Conservation (phyloP, 1,139 yeast species). For the Protomyces pachydermus region DNA sequence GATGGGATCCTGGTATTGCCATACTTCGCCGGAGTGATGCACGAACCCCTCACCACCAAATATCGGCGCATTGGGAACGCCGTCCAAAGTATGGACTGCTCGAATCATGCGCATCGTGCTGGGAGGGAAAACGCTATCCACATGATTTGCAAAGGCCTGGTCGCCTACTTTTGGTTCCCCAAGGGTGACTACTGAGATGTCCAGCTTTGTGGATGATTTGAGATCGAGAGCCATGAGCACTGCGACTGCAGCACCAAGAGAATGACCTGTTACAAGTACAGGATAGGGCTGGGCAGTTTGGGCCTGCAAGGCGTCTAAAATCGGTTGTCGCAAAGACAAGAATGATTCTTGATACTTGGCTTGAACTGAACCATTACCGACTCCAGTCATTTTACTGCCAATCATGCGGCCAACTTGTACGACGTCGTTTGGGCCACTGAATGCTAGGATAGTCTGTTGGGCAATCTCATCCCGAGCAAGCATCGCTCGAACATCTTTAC, state of each 20-base stretch:
- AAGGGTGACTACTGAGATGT: slow-evolving; percentile 8
- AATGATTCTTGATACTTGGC: slow-evolving; percentile 1
- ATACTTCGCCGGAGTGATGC: slow-evolving; percentile 21
- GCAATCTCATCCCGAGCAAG: slow-evolving; percentile 15
- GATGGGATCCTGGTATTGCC: slow-evolving; percentile 18
- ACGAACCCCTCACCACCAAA: neutral
- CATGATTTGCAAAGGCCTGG: neutral
- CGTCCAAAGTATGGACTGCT: slow-evolving; percentile 17
- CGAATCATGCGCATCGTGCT: slow-evolving; percentile 3
- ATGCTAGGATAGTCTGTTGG: slow-evolving; percentile 6
- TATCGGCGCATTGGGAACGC: slow-evolving; percentile 1
- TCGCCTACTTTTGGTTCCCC: slow-evolving; percentile 8
- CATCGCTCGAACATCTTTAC: neutral
- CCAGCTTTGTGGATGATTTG: neutral
- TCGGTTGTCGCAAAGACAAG: neutral
- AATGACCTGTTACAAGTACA: slow-evolving; percentile 17
- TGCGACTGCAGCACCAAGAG: slow-evolving; percentile 12
- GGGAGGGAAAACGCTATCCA: slow-evolving; percentile 5
- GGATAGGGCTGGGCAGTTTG: neutral
- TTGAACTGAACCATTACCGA: slow-evolving; percentile 5
- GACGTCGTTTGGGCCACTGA: slow-evolving; percentile 4
- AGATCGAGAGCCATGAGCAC: slow-evolving; percentile 16
- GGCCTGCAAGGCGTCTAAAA: slow-evolving; percentile 2
- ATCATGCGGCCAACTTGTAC: neutral
- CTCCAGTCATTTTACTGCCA: neutral